These are phyloP conservation scores for Suhomyces kilbournensis DNA, from an alignment of 805 yeast species.

Conservation along the genomic window DNA sequence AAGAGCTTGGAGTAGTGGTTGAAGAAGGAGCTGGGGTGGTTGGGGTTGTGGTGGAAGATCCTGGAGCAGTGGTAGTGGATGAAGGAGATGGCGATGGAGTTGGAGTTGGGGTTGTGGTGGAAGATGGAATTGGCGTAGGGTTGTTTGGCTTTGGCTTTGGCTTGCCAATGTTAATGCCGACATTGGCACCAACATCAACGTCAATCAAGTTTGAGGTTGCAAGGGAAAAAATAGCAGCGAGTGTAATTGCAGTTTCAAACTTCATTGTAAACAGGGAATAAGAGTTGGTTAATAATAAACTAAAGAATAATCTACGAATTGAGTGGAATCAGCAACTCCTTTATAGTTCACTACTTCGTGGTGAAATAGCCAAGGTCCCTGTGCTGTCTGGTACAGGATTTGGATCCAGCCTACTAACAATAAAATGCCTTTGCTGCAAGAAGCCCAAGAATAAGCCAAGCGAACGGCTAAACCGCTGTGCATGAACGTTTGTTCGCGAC, in stretches of 20 bases:
- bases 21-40: not conserved
- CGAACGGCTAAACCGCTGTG: not conserved
- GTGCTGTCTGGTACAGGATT: not conserved
- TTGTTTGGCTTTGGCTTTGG: not conserved
- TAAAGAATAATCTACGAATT: not conserved
- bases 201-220: slow-evolving; percentile 2
- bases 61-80: not conserved
- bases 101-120: not conserved
- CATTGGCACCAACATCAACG: not conserved
- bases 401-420: not conserved
- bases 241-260: slow-evolving; percentile 1
- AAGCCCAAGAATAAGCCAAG: not conserved
- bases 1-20: not conserved
- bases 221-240: slow-evolving; percentile 4
- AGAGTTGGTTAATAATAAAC: not conserved
- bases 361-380: not conserved
- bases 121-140: not conserved
- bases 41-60: not conserved
- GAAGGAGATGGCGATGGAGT: not conserved
- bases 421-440: not conserved
- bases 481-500: not conserved
- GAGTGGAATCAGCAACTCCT: not conserved
- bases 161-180: not conserved
- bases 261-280: slow-evolving; percentile 1
- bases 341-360: not conserved